Conservation (phyloP, 2,329 filamentous ascomycete genomes). For the Endocalyx cinctus region DNA sequence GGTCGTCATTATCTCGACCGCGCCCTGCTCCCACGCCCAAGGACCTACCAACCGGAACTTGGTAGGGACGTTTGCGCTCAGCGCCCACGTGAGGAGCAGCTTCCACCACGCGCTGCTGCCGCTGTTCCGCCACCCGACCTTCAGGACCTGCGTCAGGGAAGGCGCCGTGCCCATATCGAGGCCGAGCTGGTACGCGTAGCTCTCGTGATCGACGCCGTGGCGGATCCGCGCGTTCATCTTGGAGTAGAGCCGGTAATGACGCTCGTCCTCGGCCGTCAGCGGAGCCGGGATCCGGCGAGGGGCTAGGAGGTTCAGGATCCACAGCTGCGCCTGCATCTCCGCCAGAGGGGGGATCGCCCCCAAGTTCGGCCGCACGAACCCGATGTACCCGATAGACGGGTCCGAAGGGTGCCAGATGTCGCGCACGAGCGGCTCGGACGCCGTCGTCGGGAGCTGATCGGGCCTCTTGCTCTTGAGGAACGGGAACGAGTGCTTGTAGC, state of each 20-base stretch:
- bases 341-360: not conserved
- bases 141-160: slow-evolving; percentile 28
- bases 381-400: slow-evolving; percentile 39
- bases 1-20: slow-evolving; percentile 32
- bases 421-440: slow-evolving; percentile 38
- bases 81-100: slow-evolving; percentile 40
- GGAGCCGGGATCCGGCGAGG: slow-evolving; percentile 7
- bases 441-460: slow-evolving; percentile 38
- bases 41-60: slow-evolving; percentile 44
- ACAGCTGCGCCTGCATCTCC: not conserved
- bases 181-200: slow-evolving; percentile 45
- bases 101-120: slow-evolving; percentile 20
- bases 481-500: slow-evolving; percentile 37
- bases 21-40: slow-evolving; percentile 36
- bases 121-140: slow-evolving; percentile 12
- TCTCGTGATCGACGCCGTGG: slow-evolving; percentile 43
- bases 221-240: slow-evolving; percentile 25
- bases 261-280: slow-evolving; percentile 23
- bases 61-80: slow-evolving; percentile 44
- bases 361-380: slow-evolving; percentile 29
- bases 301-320: slow-evolving; percentile 1
- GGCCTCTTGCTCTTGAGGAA: slow-evolving; percentile 35
- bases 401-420: slow-evolving; percentile 43
- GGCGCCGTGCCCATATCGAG: slow-evolving; percentile 45
- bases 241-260: slow-evolving; percentile 36